Conservation (phyloP, 768 basidiomycete genomes). For the Pleurotus ostreatus region DNA sequence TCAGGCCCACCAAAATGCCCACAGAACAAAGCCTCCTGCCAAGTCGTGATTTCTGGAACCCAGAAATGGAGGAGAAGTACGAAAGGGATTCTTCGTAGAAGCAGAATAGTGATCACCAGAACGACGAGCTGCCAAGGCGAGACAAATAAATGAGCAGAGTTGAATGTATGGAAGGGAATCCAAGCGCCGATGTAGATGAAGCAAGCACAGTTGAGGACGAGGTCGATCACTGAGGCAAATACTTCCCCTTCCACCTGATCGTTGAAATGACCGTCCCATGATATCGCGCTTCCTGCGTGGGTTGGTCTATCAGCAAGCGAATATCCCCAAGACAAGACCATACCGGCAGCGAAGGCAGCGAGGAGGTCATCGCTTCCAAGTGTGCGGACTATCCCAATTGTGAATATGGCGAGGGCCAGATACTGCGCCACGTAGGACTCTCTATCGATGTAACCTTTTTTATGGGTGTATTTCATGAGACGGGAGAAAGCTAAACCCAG, state of each 20-base stretch:
- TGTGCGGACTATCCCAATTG: slow-evolving; percentile 71
- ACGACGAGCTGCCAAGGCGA: slow-evolving; percentile 68
- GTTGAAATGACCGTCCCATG: slow-evolving; percentile 88
- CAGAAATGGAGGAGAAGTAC: slow-evolving; percentile 74
- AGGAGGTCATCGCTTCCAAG: slow-evolving; percentile 86
- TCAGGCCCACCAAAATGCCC: slow-evolving; percentile 77
- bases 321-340: slow-evolving; percentile 7
- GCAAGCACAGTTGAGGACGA: slow-evolving; percentile 76
- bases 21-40: slow-evolving; percentile 85
- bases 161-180: slow-evolving; percentile 63
- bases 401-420: slow-evolving; percentile 69
- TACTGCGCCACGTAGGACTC: slow-evolving; percentile 90
- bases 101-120: slow-evolving; percentile 63
- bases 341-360: slow-evolving; percentile 83
- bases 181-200: slow-evolving; percentile 90
- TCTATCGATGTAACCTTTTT: slow-evolving; percentile 63
- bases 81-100: slow-evolving; percentile 77
- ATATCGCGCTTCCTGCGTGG: slow-evolving; percentile 73
- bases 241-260: slow-evolving; percentile 78
- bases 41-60: slow-evolving; percentile 83
- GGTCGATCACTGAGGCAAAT: slow-evolving; percentile 89
- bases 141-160: slow-evolving; percentile 53
- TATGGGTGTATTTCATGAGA: slow-evolving; percentile 68
- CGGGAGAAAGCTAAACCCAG: slow-evolving; percentile 55
- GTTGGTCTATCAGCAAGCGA: neutral